Conservation (phyloP, 23 red algal species). For the Gracilaria vermiculophylla region DNA sequence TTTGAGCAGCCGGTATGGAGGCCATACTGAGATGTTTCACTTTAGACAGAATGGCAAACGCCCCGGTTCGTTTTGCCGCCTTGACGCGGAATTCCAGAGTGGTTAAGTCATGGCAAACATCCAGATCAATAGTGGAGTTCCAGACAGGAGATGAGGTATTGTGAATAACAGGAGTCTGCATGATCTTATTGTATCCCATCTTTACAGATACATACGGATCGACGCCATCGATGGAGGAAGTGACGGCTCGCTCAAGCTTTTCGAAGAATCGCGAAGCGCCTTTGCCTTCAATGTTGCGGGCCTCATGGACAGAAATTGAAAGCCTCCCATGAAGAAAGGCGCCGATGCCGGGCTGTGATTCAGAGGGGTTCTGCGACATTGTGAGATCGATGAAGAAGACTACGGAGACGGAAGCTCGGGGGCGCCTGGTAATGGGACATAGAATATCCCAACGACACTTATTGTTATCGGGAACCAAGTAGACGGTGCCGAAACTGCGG, state of each 20-base stretch:
- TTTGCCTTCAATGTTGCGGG: constrained; percentile 57
- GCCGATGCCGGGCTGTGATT: neutral
- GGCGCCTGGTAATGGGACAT: neutral
- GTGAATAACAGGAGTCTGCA: constrained; percentile 69
- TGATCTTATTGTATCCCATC: constrained; percentile 73
- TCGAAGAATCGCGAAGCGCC: constrained; percentile 28
- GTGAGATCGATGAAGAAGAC: neutral
- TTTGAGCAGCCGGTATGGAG: constrained; percentile 38
- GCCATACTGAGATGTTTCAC: constrained; percentile 65
- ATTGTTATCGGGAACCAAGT: no score
- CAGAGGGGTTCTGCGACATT: neutral
- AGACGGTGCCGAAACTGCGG: no score
- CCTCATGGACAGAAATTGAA: constrained; percentile 44
- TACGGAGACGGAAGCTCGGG: no score
- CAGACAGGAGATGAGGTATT: constrained; percentile 48
- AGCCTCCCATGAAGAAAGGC: constrained; percentile 62
- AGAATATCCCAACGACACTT: neutral
- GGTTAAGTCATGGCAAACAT: constrained; percentile 53
- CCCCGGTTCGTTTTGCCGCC: constrained; percentile 69
- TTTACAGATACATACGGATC: constrained; percentile 74
- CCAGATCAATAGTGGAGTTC: constrained; percentile 38
- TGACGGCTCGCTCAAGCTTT: constrained; percentile 55
- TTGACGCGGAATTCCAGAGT: constrained; percentile 66
- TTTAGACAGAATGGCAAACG: constrained; percentile 48
- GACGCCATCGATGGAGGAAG: constrained; percentile 65